A percentile compares a stretch with the other conserved stretches of the same genome.
phyloP scores from a whole-genome alignment of 495 filamentous ascomycete genomes.

The Cudoniella acicularis region DNA sequence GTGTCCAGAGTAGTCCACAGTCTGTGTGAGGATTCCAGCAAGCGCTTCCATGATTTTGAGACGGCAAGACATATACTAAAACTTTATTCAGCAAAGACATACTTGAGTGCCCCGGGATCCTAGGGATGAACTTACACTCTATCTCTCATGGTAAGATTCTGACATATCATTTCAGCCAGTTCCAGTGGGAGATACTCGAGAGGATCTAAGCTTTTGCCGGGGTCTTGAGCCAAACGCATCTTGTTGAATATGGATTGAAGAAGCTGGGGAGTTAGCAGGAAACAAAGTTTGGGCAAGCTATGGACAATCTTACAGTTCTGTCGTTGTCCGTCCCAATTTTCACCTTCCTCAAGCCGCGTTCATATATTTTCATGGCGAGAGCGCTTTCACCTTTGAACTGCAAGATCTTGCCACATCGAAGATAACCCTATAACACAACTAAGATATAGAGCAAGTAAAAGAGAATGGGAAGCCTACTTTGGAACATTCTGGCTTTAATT shows the following conservation, averaged over 20 bases:
- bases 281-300: background rate
- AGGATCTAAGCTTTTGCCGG: conserved; percentile 21
- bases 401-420: conserved; percentile 26
- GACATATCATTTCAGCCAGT: conserved; percentile 20
- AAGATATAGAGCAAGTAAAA: background rate
- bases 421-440: conserved; percentile 20
- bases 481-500: conserved; percentile 21
- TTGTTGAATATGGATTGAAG: conserved; percentile 24
- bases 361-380: conserved; percentile 28
- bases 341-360: conserved; percentile 25
- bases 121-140: conserved; percentile 14
- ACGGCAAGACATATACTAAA: conserved; percentile 24
- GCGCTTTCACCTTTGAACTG: conserved; percentile 19
- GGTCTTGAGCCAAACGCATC: conserved; percentile 12
- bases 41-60: conserved; percentile 22
- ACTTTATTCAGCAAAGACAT: conserved; percentile 1
- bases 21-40: conserved; percentile 20
- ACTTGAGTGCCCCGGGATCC: background rate
- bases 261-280: conserved; percentile 3
- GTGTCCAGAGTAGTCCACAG: conserved; percentile 26
- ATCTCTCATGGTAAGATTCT: conserved; percentile 21
- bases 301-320: conserved; percentile 7
- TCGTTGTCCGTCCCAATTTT: conserved; percentile 25
- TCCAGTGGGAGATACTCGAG: conserved; percentile 23
- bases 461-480: conserved; percentile 11